phyloP scores from a whole-genome alignment of 2,329 filamentous ascomycete genomes.

The Curvularia hawaiiensis region DNA sequence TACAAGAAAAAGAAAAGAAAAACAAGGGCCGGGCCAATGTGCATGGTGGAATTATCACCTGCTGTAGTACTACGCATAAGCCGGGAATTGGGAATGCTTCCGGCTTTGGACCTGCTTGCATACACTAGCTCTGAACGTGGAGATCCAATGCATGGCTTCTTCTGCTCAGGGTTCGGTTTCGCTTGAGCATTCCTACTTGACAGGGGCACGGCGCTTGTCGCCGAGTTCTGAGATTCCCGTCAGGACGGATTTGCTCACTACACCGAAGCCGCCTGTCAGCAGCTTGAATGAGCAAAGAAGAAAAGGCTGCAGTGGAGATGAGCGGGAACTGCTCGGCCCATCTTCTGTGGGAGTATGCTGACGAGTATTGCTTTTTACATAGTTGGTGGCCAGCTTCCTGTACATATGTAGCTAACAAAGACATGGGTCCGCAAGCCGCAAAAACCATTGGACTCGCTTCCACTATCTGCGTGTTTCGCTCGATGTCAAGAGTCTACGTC shows the following conservation, averaged over 20 bases:
- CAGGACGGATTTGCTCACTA: background rate
- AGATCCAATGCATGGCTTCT: slow-evolving; percentile 4
- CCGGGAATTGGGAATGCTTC: slow-evolving; percentile 8
- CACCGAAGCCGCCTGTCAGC: background rate
- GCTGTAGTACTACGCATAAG: slow-evolving; percentile 2
- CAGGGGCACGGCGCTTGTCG: background rate
- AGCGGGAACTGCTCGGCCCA: background rate
- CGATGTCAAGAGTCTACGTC: background rate
- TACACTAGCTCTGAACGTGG: slow-evolving; percentile 6
- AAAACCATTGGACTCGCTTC: background rate
- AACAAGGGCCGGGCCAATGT: slow-evolving; percentile 5
- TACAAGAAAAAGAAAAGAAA: slow-evolving; percentile 8
- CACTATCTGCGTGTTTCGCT: background rate
- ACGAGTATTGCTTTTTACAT: background rate
- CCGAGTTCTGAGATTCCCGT: background rate
- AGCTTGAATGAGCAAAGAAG: background rate
- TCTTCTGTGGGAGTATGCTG: background rate
- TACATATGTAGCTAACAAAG: background rate
- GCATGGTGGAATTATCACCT: background rate
- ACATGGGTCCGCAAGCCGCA: background rate
- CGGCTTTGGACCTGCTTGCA: slow-evolving; percentile 9
- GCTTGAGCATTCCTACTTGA: background rate
- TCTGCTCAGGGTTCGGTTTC: slow-evolving; percentile 1
- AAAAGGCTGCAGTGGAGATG: background rate
- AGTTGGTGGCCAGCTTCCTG: background rate